phyloP scores from a whole-genome alignment of 1,139 yeast genomes.

The Sugiyamaella novakii region DNA sequence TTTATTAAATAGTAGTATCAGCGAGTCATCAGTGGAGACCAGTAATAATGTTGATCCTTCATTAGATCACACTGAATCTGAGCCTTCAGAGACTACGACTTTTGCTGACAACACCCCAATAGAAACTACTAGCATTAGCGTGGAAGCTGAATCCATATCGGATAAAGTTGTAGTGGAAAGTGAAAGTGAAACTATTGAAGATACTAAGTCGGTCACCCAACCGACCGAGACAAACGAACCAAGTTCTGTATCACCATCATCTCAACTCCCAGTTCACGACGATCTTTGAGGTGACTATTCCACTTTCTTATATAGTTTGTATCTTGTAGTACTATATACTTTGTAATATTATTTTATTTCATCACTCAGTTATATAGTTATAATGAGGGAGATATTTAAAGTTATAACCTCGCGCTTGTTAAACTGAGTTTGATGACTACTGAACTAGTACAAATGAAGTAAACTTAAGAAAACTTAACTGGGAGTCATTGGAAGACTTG shows the following conservation, averaged over 20 bases:
- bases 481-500: too few relatives aligned
- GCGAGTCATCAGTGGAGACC: not conserved
- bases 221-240: not conserved
- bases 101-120: not conserved
- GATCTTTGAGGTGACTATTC: constrained; percentile 4
- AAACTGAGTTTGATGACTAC: constrained; percentile 6
- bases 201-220: not conserved
- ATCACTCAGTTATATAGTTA: too few relatives aligned
- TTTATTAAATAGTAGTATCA: too few relatives aligned
- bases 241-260: not conserved
- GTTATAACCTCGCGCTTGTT: constrained; percentile 7
- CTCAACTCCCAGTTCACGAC: constrained; percentile 10
- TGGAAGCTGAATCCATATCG: not conserved
- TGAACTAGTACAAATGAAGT: too few relatives aligned
- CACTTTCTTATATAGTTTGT: not conserved
- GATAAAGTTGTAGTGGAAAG: not conserved
- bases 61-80: not conserved
- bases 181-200: not conserved
- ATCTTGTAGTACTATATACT: constrained; percentile 7
- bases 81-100: not conserved
- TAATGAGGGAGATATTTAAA: not conserved
- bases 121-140: not conserved
- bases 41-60: not conserved
- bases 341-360: constrained; percentile 5
- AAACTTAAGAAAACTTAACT: too few relatives aligned